Evolutionary conservation across 2,329 filamentous ascomycete species (phyloP).

Genomic region (Tetracladium maxilliforme): DNA sequence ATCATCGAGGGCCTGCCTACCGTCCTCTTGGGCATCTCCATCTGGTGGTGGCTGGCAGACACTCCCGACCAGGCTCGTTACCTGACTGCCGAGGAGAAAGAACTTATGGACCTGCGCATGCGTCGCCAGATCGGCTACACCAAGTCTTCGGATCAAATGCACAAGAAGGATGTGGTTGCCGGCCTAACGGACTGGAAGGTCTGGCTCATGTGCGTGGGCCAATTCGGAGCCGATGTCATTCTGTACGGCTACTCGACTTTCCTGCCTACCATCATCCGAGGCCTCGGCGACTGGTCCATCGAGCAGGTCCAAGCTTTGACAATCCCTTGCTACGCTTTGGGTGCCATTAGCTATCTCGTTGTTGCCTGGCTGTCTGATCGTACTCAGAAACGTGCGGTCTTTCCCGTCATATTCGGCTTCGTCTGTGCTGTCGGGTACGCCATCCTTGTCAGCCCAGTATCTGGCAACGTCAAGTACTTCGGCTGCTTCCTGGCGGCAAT

Average conservation of each 20-base stretch:
- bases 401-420: conserved; percentile 32
- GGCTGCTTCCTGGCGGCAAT: conserved; percentile 46
- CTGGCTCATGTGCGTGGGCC: conserved; percentile 40
- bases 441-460: conserved; percentile 34
- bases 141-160: conserved; percentile 33
- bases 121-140: conserved; percentile 31
- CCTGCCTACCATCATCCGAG: conserved; percentile 52
- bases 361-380: conserved; percentile 42
- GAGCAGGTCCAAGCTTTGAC: conserved; percentile 51
- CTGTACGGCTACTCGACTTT: conserved; percentile 56
- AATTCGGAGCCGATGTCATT: conserved; percentile 50
- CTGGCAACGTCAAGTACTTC: conserved; percentile 39
- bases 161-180: conserved; percentile 39
- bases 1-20: conserved; percentile 40
- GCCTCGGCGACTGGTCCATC: conserved; percentile 38
- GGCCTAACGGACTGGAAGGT: conserved; percentile 49
- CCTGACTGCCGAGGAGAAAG: conserved; percentile 34
- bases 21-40: conserved; percentile 35
- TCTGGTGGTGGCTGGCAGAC: conserved; percentile 43
- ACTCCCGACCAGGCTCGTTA: conserved; percentile 42
- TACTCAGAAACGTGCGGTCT: conserved; percentile 39
- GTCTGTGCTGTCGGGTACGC: conserved; percentile 42
- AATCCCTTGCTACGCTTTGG: conserved; percentile 51
- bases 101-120: conserved; percentile 30
- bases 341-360: conserved; percentile 43